Evolutionary conservation across 345 rosid species (phyloP), one percentile per base, ranked within the genome.

Genomic region (Citrus maxima): DNA sequence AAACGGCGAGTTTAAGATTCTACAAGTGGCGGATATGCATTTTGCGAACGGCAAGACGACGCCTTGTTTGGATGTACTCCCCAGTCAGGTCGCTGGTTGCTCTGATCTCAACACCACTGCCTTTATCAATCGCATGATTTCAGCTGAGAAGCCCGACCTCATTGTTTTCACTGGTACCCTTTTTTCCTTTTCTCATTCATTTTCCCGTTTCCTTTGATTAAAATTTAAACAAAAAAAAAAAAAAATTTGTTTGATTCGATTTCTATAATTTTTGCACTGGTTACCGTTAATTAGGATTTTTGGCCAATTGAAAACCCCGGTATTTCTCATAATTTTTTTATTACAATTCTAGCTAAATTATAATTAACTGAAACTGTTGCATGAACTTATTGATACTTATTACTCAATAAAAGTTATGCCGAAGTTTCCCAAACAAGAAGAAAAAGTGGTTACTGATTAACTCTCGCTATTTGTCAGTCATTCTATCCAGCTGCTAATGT

Each of bases 1-100:
- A 14, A 77, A 83, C 55, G 97, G 99, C 34, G 78, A 88, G 81
- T 92, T 95, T 77, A 95, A 92, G 88, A 89, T 95, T 75, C 90
- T 95, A 74, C 99, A 93, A 83, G 93, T 92, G 51, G 96, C 99
- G 10, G 98, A 93, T 72, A 93, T 93, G 99, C 99, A 93, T 87
- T 95, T 79, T 58, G 99, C 90, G 7, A 58, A 87, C 56, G 97
- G 99, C 82, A 88, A 80, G 85, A 74, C 76, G 63, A 86, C 96
- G 8, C 82, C 80, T 32, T 92, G 96, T 77, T 19, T 60, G 64
- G 83, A 93, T 74, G 94, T 92, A 13, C 73, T 88, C 13, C 87
- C 91, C 0, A 80, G 72, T 46, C 93, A 93, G 78, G 24, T 75
- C 51, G 66, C 77, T 19, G 80, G 86, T 61, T 92, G 96, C 89